Percentiles rank a stretch among this genome's conserved stretches.
Evolutionary conservation across 805 yeast species (phyloP).

Genomic region (Lachancea kluyveri): DNA sequence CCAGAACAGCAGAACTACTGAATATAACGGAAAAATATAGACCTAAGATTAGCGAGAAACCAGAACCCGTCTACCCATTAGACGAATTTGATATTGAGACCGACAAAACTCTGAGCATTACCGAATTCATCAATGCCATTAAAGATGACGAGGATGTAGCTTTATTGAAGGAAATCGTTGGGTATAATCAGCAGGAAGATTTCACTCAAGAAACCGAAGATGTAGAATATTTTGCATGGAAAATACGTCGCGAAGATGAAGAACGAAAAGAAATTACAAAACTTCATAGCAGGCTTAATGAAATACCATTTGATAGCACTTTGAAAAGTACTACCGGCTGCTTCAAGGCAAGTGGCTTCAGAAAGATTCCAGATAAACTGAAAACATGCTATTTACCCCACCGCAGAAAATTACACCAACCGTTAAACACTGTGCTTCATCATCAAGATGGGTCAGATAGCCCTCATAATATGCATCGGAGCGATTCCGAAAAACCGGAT

Average conservation of each 20-base stretch:
- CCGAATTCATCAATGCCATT: constrained; percentile 45
- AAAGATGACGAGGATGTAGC: constrained; percentile 72
- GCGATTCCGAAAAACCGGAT: constrained; percentile 19
- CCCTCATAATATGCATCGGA: constrained; percentile 13
- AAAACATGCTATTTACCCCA: constrained; percentile 80
- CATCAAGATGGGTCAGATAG: constrained; percentile 43
- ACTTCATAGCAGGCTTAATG: constrained; percentile 22
- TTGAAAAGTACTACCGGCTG: constrained; percentile 48
- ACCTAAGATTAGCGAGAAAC: constrained; percentile 43
- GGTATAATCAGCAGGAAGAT: constrained; percentile 9
- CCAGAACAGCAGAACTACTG: constrained; percentile 14
- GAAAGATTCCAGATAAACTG: constrained; percentile 62
- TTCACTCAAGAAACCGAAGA: constrained; percentile 1
- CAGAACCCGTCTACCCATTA: constrained; percentile 51
- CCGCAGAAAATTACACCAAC: constrained; percentile 59
- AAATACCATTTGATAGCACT: constrained; percentile 18
- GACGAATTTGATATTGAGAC: constrained; percentile 11
- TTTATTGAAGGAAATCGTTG: constrained; percentile 43
- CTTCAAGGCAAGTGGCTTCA: constrained; percentile 67
- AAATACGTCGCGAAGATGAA: constrained; percentile 12
- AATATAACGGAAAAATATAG: constrained; percentile 34
- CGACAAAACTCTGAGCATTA: constrained; percentile 27
- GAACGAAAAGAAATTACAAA: constrained; percentile 10
- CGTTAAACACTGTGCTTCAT: constrained; percentile 64
- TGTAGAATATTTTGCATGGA: constrained; percentile 22